Percentiles rank a stretch among this genome's conserved stretches.
phyloP scores from a whole-genome alignment of 108 stramenopile genomes.

The Skeletonema menzelii region DNA sequence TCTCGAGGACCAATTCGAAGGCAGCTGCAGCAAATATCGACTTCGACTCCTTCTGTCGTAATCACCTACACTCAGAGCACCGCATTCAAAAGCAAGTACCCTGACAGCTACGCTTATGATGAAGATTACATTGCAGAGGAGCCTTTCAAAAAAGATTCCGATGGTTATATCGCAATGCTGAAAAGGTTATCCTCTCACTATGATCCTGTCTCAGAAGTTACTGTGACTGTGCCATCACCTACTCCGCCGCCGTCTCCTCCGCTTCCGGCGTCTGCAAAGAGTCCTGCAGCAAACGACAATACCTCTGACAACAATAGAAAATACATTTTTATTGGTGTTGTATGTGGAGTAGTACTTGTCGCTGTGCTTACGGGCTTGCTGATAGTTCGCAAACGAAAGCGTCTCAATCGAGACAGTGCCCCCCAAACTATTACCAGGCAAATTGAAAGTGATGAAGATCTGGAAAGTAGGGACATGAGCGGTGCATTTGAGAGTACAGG shows the following conservation, averaged over 20 bases:
- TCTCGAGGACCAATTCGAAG: neutral
- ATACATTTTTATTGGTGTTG: neutral
- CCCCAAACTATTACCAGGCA: neutral
- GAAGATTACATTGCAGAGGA: neutral
- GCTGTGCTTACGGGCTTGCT: neutral
- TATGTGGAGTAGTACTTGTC: neutral
- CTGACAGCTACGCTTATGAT: neutral
- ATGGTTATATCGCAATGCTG: neutral
- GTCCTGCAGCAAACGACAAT: neutral
- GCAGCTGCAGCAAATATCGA: neutral
- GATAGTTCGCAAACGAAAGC: neutral
- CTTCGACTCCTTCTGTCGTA: neutral
- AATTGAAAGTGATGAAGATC: neutral
- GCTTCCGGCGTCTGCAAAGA: neutral
- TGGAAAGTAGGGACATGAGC: neutral
- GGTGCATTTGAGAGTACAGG: neutral
- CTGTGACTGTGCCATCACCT: neutral
- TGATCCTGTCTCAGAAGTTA: neutral
- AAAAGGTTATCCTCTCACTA: neutral
- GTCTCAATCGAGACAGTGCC: neutral
- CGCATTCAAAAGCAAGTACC: neutral
- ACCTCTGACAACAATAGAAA: neutral
- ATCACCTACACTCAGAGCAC: neutral
- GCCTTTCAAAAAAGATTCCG: neutral
- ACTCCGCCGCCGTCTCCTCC: neutral